Evolutionary conservation across 2,329 filamentous ascomycete species (phyloP), one percentile per base, ranked within the genome.

Genomic region (Fusarium secorum): DNA sequence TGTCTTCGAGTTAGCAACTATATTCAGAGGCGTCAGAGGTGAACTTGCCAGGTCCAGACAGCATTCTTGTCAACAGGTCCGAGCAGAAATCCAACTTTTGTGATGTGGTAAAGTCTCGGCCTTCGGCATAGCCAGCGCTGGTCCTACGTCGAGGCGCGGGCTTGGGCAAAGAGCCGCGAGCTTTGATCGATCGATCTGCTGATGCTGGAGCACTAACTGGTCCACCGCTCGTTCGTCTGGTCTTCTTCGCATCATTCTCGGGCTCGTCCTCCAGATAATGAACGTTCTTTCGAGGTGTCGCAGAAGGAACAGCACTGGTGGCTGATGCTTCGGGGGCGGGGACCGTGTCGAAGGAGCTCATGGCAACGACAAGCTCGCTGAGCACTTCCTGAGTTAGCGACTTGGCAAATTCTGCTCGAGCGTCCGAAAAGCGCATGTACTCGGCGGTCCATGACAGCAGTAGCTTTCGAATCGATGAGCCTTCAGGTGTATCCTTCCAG

Each of bases 391-490:
- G 86, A 0, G 89, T 88, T 6, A 91, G 82, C 0, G 87, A 87
- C 72, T 86, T 86, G 45, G 86, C 88, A 73, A 90, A 90, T 65
- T 88, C 86, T 13, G 85, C 82, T 22, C 87, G 83, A 3, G 83
- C 82, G 26, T 88, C 84, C 7, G 87, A 88, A 1, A 86, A 86
- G 44, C 86, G 81, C 80, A 90, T 88, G 72, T 90, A 90, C 77
- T 90, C 88, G 30, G 87, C 88, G 3, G 88, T 86, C 89, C 89
- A 91, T 15, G 83, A 85, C 6, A 90, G 80, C 18, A 91, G 83
- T 39, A 90, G 84, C 65, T 83, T 83, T 41, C 88, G 84, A 52
- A 91, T 86, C 2, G 86, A 84, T 5, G 88, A 90, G 13, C 87
- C 88, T 69, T 88, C 86, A 0, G 87, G 87, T 0, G 88, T 89